phyloP scores from a whole-genome alignment of 148 eudicot genomes.

The Bassia scoparia region DNA sequence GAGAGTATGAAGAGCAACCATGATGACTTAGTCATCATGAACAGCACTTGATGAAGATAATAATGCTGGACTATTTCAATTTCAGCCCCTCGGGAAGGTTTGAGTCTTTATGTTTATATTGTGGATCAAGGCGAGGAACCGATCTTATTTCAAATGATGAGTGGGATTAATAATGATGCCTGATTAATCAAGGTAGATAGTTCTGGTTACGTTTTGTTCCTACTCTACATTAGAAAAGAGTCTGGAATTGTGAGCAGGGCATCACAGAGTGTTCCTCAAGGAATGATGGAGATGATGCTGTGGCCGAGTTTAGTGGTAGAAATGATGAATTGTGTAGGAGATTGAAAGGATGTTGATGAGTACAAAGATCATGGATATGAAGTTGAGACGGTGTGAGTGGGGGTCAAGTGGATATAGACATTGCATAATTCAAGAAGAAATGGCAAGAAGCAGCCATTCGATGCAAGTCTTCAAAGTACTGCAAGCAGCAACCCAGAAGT shows the following conservation, averaged over 20 bases:
- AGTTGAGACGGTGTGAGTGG: conserved; percentile 15
- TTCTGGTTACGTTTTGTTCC: conserved; percentile 24
- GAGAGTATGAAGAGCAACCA: conserved; percentile 72
- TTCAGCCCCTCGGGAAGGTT: conserved; percentile 60
- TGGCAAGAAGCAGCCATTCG: conserved; percentile 28
- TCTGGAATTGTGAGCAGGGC: conserved; percentile 29
- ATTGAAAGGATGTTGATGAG: conserved; percentile 23
- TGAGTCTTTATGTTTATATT: conserved; percentile 56
- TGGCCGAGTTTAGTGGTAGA: conserved; percentile 12
- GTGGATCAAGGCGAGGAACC: conserved; percentile 40
- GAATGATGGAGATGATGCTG: conserved; percentile 21
- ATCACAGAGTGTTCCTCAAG: conserved; percentile 34
- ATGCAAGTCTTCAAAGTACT: conserved; percentile 43
- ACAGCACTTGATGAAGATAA: conserved; percentile 36
- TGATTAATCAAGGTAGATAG: conserved; percentile 32
- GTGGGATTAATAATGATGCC: conserved; percentile 29
- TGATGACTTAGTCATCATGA: conserved; percentile 43
- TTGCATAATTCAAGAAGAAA: conserved; percentile 29
- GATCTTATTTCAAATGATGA: conserved; percentile 27
- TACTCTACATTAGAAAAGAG: conserved; percentile 33
- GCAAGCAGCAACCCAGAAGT: conserved; percentile 42
- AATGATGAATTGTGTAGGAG: conserved; percentile 18
- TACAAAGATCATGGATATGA: conserved; percentile 18
- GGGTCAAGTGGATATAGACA: conserved; percentile 18
- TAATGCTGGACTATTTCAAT: conserved; percentile 52